Evolutionary conservation across 495 filamentous ascomycete species (phyloP), one percentile per base, ranked within the genome.

Genomic region (Penicillium pancosmium): DNA sequence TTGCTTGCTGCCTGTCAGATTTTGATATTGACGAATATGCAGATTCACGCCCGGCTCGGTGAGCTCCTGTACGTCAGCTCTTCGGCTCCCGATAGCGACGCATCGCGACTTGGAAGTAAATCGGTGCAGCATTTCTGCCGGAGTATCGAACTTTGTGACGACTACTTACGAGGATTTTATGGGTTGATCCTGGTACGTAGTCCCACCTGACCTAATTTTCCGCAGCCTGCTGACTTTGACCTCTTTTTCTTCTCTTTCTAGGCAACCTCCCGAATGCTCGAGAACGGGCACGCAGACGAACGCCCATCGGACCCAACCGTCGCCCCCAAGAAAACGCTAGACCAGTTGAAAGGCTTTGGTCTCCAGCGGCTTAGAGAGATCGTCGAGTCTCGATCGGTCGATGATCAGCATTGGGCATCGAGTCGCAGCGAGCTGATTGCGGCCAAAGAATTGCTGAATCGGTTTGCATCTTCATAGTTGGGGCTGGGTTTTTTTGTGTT

Each of bases 141-240:
- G 60, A 94, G 91, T 66, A 84, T 98, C 57, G 94, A 98, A 76
- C 83, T 98, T 31, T 97, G 93, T 69, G 89, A 95, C 56, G 88
- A 90, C 68, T 98, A 97, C 72, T 71, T 98, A 55, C 85, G 94
- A 55, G 94, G 93, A 2, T 93, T 90, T 66, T 98, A 97, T 72
- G 94, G 94, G 21, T 78, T 98, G 55, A 90, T 89, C 67, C 66
- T 95, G 72, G 91, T 95, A 73, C 59, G 85, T 67, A 46, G 31
- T 9, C 27, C 13, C 25, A 33, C 21, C 10, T 46, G 31, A n/a
- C 15, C 8, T 36, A 27, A 2, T 31, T 31, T 31, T 6, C 2
- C 27, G 27, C 27, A 16, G 6, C n/a, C 52, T 46, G 36, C 36
- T 41, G 12, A 33, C 27, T 31, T 31, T 31, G 5, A 9, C 5